Evolutionary conservation across 495 filamentous ascomycete species (phyloP), one percentile per base, ranked within the genome.

Genomic region (Tuber brumale): DNA sequence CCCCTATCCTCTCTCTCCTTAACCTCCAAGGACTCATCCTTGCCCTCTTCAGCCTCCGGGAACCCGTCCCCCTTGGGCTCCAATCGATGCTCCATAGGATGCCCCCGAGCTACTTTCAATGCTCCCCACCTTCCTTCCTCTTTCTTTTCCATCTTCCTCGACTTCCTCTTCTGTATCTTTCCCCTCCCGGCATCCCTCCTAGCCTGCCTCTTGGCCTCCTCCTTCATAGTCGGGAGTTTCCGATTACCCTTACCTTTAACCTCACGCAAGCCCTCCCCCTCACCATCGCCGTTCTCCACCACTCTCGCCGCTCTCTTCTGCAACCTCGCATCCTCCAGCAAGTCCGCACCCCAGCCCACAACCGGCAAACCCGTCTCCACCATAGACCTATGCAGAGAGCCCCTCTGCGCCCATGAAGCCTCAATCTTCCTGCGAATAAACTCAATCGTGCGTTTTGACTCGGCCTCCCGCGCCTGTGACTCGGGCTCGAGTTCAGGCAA

Each of bases 281-380:
- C 23, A n/a, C 45, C 37, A 57, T 31, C 7, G 21, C 46, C 5
- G 39, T 21, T 41, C 70, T 39, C 61, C 66, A 43, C 18, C 48
- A 7, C 23, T 31, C 42, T 57, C 23, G 42, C 44, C 19, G 42
- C 43, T 70, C 37, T 42, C 69, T 31, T 41, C 27, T 48, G 21
- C 10, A 21, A 75, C 37, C 37, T 75, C 45, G 51, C 46, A 45
- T 73, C 39, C 37, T 72, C 71, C 42, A 57, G 27, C 39, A 31
- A 9, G 42, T 21, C 18, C 41, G 45, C n/a, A 27, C 3, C n/a
- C 57, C 57, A 27, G 4, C 57, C 57, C 57, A 66, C 57, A 35
- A 66, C 57, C 57, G 57, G 57, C 57, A 66, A 35, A 27, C 57
- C 57, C 27, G 57, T 66, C 27, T 66, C 57, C 5, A 27, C 57